Evolutionary conservation across 768 basidiomycete genomes (phyloP).

Genomic region (Termitomyces sp.): DNA sequence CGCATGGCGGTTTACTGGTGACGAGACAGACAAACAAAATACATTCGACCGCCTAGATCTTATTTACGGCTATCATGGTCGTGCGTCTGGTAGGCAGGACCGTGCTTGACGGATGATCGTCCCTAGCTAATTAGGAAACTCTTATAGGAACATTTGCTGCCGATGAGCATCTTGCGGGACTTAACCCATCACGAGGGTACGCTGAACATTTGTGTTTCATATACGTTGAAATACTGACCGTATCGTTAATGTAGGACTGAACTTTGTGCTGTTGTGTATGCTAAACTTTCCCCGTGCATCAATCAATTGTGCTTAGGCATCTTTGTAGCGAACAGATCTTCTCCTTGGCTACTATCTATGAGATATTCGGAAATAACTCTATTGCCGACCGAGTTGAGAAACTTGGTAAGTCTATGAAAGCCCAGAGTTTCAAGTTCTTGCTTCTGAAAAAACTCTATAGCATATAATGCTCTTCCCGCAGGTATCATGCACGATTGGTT

Average conservation of each 20-base stretch:
- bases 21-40: slow-evolving; percentile 33
- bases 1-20: slow-evolving; percentile 37
- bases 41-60: slow-evolving; percentile 36
- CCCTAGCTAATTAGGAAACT: background rate
- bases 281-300: background rate
- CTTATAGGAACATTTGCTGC: slow-evolving; percentile 34
- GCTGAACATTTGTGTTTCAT: background rate
- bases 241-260: slow-evolving; percentile 15
- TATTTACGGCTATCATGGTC: slow-evolving; percentile 36
- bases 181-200: slow-evolving; percentile 40
- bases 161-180: slow-evolving; percentile 38
- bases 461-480: slow-evolving; percentile 33
- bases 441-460: slow-evolving; percentile 1
- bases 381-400: slow-evolving; percentile 38
- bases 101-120: background rate
- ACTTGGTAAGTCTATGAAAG: slow-evolving; percentile 21
- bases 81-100: slow-evolving; percentile 25
- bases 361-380: slow-evolving; percentile 39
- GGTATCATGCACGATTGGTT: slow-evolving; percentile 36
- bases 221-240: background rate
- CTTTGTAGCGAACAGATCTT: slow-evolving; percentile 37
- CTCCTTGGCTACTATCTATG: slow-evolving; percentile 37
- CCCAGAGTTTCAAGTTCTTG: slow-evolving; percentile 24
- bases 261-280: slow-evolving; percentile 37
- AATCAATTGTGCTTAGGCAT: background rate